phyloP scores from a whole-genome alignment of 2,329 filamentous ascomycete genomes.

The Microdochium paspali region DNA sequence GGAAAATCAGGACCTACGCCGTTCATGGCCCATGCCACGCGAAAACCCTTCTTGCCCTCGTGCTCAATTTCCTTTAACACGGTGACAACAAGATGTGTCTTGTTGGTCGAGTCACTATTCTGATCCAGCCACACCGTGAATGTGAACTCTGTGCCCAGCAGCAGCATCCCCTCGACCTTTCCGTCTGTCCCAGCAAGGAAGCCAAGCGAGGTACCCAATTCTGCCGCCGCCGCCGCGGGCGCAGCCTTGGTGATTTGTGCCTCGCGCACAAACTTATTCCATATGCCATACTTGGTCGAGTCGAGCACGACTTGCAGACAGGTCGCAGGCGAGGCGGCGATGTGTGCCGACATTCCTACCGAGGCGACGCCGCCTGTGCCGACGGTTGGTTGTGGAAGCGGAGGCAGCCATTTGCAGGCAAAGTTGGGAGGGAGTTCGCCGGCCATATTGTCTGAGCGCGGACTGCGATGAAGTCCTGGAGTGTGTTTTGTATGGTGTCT shows the following conservation, averaged over 20 bases:
- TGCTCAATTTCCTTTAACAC: conserved; percentile 22
- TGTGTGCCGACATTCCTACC: conserved; percentile 20
- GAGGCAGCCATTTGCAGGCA: conserved; percentile 5
- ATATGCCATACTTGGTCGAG: conserved; percentile 19
- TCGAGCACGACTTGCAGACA: conserved; percentile 21
- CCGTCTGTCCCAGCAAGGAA: conserved; percentile 7
- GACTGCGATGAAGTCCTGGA: too few relatives aligned
- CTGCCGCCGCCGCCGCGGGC: conserved; percentile 1
- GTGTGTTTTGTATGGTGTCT: too few relatives aligned
- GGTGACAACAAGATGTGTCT: conserved; percentile 15
- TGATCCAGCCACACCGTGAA: conserved; percentile 23
- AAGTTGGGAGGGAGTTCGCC: conserved; percentile 8
- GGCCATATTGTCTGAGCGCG: conserved; percentile 3
- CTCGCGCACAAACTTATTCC: conserved; percentile 24
- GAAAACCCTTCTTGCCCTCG: conserved; percentile 20
- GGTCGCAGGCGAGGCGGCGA: conserved; percentile 20
- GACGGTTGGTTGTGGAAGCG: conserved; percentile 20
- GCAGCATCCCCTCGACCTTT: conserved; percentile 14
- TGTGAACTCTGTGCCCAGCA: conserved; percentile 19
- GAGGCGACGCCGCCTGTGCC: conserved; percentile 17
- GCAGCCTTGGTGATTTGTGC: conserved; percentile 13
- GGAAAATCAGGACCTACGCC: conserved; percentile 9
- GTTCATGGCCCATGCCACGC: conserved; percentile 27
- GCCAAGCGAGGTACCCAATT: conserved; percentile 6
- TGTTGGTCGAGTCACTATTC: conserved; percentile 7